Percentiles rank a stretch among this genome's conserved stretches.
Evolutionary conservation across 2,329 filamentous ascomycete species (phyloP).

Genomic region (Xylariaceae sp.): DNA sequence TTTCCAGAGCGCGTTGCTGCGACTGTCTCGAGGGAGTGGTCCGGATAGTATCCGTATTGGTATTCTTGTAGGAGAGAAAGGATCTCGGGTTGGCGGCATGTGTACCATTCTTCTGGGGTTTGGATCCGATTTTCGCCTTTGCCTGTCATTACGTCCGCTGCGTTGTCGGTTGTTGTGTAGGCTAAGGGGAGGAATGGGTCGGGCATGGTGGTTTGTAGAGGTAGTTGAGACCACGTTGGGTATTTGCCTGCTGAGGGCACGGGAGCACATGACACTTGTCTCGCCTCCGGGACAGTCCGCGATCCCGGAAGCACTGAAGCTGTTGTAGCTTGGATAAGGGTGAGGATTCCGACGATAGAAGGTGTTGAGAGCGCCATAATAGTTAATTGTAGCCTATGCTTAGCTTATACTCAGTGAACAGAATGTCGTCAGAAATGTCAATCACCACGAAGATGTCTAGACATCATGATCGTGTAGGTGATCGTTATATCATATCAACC

Average conservation of each 20-base stretch:
- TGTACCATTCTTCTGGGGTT: constrained; percentile 46
- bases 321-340: constrained; percentile 1
- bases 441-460: not conserved
- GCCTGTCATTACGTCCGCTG: constrained; percentile 36
- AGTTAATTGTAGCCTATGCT: not conserved
- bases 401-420: no score
- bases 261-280: constrained; percentile 21
- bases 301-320: constrained; percentile 1
- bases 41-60: constrained; percentile 51
- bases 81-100: constrained; percentile 49
- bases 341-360: constrained; percentile 1
- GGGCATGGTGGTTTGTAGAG: constrained; percentile 38
- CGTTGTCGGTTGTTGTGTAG: constrained; percentile 38
- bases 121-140: constrained; percentile 42
- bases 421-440: no score
- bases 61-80: constrained; percentile 49
- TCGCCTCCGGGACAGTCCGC: not conserved
- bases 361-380: constrained; percentile 8
- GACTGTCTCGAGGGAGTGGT: constrained; percentile 46
- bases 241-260: constrained; percentile 22
- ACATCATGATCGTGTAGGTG: not conserved
- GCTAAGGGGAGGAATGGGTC: constrained; percentile 44
- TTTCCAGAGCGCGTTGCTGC: constrained; percentile 45
- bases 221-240: constrained; percentile 37
- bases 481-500: not conserved